Evolutionary conservation across 371 early-diverging fungal species (phyloP).

Genomic region (Gilbertella persicaria): DNA sequence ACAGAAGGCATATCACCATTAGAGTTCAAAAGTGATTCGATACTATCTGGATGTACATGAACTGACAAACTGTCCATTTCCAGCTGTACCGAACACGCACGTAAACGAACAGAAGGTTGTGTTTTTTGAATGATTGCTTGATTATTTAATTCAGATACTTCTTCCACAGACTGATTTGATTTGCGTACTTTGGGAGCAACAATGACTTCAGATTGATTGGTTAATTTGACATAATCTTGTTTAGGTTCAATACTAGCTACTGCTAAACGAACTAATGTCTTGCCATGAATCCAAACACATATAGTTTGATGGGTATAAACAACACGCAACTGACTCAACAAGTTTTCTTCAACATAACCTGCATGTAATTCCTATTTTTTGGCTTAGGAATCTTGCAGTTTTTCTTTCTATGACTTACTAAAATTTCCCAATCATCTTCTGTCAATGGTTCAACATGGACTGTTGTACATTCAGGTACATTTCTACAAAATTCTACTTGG

Average conservation of each 20-base stretch:
- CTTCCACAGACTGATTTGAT: background rate
- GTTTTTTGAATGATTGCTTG: slow-evolving; percentile 6
- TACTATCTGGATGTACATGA: slow-evolving; percentile 19
- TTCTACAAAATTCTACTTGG: slow-evolving; percentile 61
- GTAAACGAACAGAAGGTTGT: slow-evolving; percentile 4
- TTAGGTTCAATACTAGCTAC: slow-evolving; percentile 63
- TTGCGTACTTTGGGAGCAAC: slow-evolving; percentile 76
- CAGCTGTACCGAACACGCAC: background rate
- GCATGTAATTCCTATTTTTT: slow-evolving; percentile 72
- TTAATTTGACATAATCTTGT: slow-evolving; percentile 59
- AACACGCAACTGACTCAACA: slow-evolving; percentile 76
- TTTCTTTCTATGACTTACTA: slow-evolving; percentile 47
- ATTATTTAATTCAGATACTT: slow-evolving; percentile 1
- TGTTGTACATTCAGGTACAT: slow-evolving; percentile 58
- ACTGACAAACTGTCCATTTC: slow-evolving; percentile 5
- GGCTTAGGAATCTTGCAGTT: background rate
- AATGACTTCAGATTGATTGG: slow-evolving; percentile 73
- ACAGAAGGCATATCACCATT: slow-evolving; percentile 3
- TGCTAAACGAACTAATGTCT: slow-evolving; percentile 57
- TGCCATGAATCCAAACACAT: slow-evolving; percentile 75
- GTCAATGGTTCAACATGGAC: slow-evolving; percentile 80
- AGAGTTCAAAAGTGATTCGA: background rate
- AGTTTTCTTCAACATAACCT: slow-evolving; percentile 77
- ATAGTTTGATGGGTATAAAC: slow-evolving; percentile 68
- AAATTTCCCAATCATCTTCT: slow-evolving; percentile 87